Conservation (phyloP, 2,329 filamentous ascomycete genomes). For the Paraphoma sp. region DNA sequence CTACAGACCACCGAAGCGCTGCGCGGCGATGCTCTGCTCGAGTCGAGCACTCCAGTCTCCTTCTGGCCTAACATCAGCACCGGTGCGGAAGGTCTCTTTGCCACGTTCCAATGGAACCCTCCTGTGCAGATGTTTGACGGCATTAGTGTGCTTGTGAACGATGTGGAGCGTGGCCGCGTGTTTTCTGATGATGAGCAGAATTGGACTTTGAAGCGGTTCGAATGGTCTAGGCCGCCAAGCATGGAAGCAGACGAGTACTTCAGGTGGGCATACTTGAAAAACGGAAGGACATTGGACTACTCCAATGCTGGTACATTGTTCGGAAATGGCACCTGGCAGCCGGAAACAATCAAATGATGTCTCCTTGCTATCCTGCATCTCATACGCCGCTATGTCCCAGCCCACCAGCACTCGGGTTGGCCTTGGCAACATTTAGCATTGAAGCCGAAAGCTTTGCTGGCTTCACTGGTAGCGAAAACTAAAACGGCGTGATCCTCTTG, state of each 20-base stretch:
- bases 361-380: background rate
- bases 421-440: no score
- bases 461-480: no score
- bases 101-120: constrained; percentile 63
- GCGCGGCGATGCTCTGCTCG: constrained; percentile 59
- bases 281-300: constrained; percentile 39
- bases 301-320: constrained; percentile 35
- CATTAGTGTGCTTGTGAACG: constrained; percentile 80
- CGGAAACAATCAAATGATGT: constrained; percentile 9
- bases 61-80: constrained; percentile 22
- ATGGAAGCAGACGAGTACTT: constrained; percentile 41
- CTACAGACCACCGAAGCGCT: constrained; percentile 80
- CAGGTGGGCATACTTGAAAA: constrained; percentile 41
- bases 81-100: constrained; percentile 55
- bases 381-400: background rate
- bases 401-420: no score
- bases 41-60: constrained; percentile 64
- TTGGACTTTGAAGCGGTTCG: constrained; percentile 15
- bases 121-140: constrained; percentile 65
- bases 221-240: constrained; percentile 51
- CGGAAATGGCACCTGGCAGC: constrained; percentile 41
- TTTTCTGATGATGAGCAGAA: constrained; percentile 30
- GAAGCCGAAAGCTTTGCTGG: no score
- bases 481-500: no score
- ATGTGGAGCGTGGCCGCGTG: constrained; percentile 70